Evolutionary conservation across 108 stramenopile genomes (phyloP).

Genomic region (Schizochytrium sp.): DNA sequence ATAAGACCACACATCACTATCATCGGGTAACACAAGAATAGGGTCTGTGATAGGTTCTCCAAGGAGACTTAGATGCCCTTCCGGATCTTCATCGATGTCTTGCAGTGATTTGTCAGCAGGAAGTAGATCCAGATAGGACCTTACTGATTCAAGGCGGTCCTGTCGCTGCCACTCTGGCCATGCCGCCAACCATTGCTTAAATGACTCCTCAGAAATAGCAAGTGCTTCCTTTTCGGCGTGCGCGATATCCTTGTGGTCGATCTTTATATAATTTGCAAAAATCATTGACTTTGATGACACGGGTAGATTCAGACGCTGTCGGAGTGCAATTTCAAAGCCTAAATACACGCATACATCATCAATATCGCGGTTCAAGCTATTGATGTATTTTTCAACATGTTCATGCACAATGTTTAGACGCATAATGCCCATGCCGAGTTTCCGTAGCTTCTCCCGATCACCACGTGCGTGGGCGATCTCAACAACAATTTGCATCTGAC

Average conservation of each 20-base stretch:
- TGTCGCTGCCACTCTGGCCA: constrained; percentile 61
- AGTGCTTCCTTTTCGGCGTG: not conserved
- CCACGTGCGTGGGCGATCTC: not conserved
- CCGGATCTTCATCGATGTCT: not conserved
- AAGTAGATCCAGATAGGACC: not conserved
- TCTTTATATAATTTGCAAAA: not conserved
- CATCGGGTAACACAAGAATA: not conserved
- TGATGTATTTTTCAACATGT: constrained; percentile 12
- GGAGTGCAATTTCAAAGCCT: constrained; percentile 30
- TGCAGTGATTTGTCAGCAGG: not conserved
- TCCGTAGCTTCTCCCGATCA: constrained; percentile 7
- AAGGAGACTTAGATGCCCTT: not conserved
- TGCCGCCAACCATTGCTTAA: constrained; percentile 10
- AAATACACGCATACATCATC: constrained; percentile 50
- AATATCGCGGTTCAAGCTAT: not conserved
- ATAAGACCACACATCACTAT: not conserved
- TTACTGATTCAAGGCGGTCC: not conserved
- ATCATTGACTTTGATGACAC: not conserved
- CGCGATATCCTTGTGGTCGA: not conserved
- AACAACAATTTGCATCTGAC: constrained; percentile 17
- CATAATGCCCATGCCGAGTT: constrained; percentile 40
- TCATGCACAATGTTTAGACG: constrained; percentile 54
- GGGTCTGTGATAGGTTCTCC: constrained; percentile 35
- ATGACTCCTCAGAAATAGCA: not conserved
- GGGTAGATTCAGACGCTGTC: constrained; percentile 5